phyloP scores from a whole-genome alignment of 169 alveolate genomes.

The Babesia ovis region DNA sequence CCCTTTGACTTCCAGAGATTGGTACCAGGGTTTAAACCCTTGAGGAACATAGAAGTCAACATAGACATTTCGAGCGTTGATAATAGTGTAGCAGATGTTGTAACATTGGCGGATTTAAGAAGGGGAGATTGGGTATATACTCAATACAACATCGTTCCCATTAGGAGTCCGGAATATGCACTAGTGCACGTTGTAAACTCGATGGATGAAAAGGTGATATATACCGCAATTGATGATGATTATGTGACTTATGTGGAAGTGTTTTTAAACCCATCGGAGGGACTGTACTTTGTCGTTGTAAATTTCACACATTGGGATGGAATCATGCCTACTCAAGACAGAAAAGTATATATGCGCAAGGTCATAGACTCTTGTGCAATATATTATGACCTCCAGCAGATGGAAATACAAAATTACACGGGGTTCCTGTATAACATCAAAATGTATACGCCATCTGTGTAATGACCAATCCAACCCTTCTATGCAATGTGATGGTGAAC shows the following conservation, averaged over 20 bases:
- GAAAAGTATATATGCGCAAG: not conserved
- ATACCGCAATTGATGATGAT: not conserved
- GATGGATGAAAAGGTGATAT: not conserved
- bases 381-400: not conserved
- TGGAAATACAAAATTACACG: not conserved
- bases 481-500: no score
- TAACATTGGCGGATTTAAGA: not conserved
- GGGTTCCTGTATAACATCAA: not conserved
- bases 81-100: not conserved
- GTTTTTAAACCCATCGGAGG: not conserved
- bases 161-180: not conserved
- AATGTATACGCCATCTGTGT: not conserved
- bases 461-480: no score
- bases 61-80: not conserved
- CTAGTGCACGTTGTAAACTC: not conserved
- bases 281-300: not conserved
- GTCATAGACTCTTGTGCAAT: not conserved
- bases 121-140: conserved; percentile 10
- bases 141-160: not conserved
- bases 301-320: not conserved
- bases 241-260: not conserved
- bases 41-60: not conserved
- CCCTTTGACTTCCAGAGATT: not conserved
- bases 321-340: not conserved
- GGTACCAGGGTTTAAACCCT: not conserved